phyloP scores from a whole-genome alignment of 1,284 basidiomycete species.

The Ceratobasidium sp. region DNA sequence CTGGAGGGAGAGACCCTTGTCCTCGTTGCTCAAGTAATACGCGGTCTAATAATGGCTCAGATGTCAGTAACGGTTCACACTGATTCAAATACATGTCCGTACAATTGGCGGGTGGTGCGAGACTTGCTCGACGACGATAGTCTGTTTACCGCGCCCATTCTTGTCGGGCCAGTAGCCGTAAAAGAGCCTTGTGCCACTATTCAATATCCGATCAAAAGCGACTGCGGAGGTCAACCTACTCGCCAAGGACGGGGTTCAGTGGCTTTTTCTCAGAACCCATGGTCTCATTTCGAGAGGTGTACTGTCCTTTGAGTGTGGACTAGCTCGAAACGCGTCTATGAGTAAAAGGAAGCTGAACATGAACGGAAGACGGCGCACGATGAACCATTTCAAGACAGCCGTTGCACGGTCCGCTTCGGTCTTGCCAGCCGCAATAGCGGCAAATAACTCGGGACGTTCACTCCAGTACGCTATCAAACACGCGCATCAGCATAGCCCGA shows the following conservation, averaged over 20 bases:
- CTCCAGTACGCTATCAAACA: slow-evolving; percentile 82
- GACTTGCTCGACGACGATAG: slow-evolving; percentile 94
- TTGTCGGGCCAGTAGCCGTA: slow-evolving; percentile 91
- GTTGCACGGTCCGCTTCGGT: slow-evolving; percentile 77
- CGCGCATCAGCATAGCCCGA: neutral
- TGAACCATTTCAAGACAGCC: slow-evolving; percentile 89
- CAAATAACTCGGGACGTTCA: slow-evolving; percentile 86
- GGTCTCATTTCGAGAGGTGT: slow-evolving; percentile 91
- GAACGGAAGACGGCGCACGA: slow-evolving; percentile 62
- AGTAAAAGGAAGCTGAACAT: neutral
- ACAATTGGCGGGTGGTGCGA: slow-evolving; percentile 91
- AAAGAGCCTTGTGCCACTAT: slow-evolving; percentile 70
- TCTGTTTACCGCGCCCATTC: slow-evolving; percentile 83
- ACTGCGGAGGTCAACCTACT: slow-evolving; percentile 64
- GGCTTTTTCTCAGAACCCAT: slow-evolving; percentile 99
- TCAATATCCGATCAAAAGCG: neutral
- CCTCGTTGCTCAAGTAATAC: slow-evolving; percentile 85
- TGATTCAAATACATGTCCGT: slow-evolving; percentile 51
- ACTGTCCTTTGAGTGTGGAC: slow-evolving; percentile 91
- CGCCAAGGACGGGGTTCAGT: slow-evolving; percentile 94
- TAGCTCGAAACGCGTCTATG: slow-evolving; percentile 57
- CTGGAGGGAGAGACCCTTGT: slow-evolving; percentile 81
- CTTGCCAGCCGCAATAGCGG: slow-evolving; percentile 80
- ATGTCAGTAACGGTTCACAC: neutral
- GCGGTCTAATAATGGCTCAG: slow-evolving; percentile 60